Conservation (phyloP, 805 yeast species). For the Starmerella potacharoeniae region DNA sequence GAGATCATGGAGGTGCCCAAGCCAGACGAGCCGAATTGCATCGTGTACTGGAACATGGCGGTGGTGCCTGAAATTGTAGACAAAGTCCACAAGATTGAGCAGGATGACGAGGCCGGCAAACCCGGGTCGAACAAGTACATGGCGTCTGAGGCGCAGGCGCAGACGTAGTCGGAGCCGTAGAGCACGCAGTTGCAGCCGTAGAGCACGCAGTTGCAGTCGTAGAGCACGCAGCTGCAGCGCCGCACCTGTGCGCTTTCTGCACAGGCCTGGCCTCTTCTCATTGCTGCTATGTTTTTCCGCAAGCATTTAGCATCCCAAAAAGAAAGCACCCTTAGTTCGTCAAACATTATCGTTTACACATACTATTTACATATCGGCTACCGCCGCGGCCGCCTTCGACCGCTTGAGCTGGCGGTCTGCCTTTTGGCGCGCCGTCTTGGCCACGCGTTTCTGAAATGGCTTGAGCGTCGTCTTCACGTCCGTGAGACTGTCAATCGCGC, state of each 20-base stretch:
- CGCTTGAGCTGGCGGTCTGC: background rate
- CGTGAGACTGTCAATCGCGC: background rate
- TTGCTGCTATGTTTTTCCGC: too few species aligned
- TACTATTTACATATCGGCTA: background rate
- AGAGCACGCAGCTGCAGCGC: too few species aligned
- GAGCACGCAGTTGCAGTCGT: too few species aligned
- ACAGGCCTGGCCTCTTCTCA: too few species aligned
- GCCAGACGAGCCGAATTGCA: conserved; percentile 20
- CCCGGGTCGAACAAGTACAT: background rate
- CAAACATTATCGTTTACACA: background rate
- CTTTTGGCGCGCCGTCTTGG: background rate
- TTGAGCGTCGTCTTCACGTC: background rate
- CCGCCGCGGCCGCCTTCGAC: background rate
- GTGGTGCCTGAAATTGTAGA: conserved; percentile 14
- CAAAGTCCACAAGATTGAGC: background rate
- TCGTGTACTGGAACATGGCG: conserved; percentile 18
- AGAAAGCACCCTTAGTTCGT: background rate
- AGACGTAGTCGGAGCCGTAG: too few species aligned
- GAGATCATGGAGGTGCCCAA: conserved; percentile 62
- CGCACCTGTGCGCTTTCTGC: too few species aligned
- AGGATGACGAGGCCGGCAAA: background rate
- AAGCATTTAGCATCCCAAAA: too few species aligned
- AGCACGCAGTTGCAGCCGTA: too few species aligned
- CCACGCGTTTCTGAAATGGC: background rate
- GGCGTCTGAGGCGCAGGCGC: background rate